These are phyloP conservation scores for Nothophytophthora sp. DNA, from an alignment of 352 stramenopile genomes.

Conservation along the genomic window DNA sequence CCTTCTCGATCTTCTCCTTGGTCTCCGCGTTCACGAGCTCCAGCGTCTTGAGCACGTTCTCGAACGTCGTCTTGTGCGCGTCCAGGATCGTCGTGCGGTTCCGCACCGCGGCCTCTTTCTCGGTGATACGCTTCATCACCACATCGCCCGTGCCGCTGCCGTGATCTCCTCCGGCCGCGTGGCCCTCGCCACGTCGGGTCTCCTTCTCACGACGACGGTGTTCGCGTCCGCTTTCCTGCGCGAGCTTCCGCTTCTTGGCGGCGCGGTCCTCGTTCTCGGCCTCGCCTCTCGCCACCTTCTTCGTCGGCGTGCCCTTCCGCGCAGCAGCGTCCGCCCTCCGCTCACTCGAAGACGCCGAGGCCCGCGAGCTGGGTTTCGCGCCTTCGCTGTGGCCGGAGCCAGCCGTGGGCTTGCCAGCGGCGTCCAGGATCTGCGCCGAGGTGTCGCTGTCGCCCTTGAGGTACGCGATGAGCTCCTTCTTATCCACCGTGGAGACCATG, in stretches of 20 bases:
- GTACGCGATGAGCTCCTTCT: slow-evolving; percentile 87
- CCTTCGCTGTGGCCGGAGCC: background rate
- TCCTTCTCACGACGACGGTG: slow-evolving; percentile 31
- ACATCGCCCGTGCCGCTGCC: no score
- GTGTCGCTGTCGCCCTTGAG: slow-evolving; percentile 83
- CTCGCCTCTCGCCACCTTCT: no score
- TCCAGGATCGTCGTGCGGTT: slow-evolving; percentile 79
- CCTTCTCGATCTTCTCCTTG: slow-evolving; percentile 88
- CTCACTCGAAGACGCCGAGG: no score
- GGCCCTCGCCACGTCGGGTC: slow-evolving; percentile 34
- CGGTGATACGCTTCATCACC: slow-evolving; percentile 60
- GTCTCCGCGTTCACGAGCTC: slow-evolving; percentile 83
- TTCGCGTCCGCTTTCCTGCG: slow-evolving; percentile 17
- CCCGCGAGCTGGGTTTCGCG: no score
- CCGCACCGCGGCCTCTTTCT: slow-evolving; percentile 67
- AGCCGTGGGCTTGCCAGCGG: slow-evolving; percentile 8
- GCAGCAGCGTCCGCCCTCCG: background rate
- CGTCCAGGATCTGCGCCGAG: slow-evolving; percentile 68
- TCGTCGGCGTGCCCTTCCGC: no score
- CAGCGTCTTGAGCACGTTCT: slow-evolving; percentile 79
- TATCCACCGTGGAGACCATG: slow-evolving; percentile 87
- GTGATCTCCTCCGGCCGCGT: slow-evolving; percentile 33
- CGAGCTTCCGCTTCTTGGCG: slow-evolving; percentile 51
- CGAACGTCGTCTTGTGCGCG: slow-evolving; percentile 80
- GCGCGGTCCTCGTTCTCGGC: slow-evolving; percentile 9